Percentiles rank a stretch among this genome's conserved stretches.
Conservation (phyloP, 352 stramenopile genomes). For the Pythium dissotocum region DNA sequence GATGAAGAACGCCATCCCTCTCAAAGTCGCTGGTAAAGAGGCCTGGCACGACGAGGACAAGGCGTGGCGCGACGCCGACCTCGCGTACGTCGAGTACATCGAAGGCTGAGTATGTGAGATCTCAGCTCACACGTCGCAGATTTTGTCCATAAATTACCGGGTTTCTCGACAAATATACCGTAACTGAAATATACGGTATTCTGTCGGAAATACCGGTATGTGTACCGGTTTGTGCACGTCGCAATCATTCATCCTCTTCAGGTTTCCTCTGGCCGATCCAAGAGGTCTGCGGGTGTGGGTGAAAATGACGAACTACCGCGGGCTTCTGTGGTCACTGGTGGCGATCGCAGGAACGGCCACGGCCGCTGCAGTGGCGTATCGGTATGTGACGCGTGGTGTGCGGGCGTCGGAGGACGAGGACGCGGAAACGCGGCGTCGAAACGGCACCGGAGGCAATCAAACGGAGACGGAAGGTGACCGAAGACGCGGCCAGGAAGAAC, state of each 20-base stretch:
- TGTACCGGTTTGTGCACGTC: constrained; percentile 3
- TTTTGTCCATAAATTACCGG: constrained; percentile 7
- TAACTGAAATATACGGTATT: not conserved
- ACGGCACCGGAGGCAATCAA: constrained; percentile 8
- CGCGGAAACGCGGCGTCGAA: constrained; percentile 8
- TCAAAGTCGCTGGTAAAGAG: constrained; percentile 58
- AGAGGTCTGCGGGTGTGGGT: not conserved
- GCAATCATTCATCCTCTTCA: not conserved
- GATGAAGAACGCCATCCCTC: constrained; percentile 49
- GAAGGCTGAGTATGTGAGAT: constrained; percentile 38
- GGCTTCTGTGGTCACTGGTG: constrained; percentile 65
- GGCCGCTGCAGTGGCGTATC: constrained; percentile 57
- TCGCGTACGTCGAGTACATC: constrained; percentile 74
- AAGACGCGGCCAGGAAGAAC: constrained; percentile 19
- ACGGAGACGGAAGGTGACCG: constrained; percentile 4
- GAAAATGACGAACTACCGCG: constrained; percentile 44
- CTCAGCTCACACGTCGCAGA: constrained; percentile 14
- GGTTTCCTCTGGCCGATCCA: constrained; percentile 13
- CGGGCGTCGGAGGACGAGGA: constrained; percentile 29
- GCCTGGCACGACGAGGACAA: constrained; percentile 69
- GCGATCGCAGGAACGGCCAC: constrained; percentile 70
- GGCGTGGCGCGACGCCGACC: constrained; percentile 56
- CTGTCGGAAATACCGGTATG: constrained; percentile 1
- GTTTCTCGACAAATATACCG: not conserved
- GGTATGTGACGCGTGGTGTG: constrained; percentile 51